Conservation (phyloP, 108 stramenopile genomes). For the Epipyxis sp. region DNA sequence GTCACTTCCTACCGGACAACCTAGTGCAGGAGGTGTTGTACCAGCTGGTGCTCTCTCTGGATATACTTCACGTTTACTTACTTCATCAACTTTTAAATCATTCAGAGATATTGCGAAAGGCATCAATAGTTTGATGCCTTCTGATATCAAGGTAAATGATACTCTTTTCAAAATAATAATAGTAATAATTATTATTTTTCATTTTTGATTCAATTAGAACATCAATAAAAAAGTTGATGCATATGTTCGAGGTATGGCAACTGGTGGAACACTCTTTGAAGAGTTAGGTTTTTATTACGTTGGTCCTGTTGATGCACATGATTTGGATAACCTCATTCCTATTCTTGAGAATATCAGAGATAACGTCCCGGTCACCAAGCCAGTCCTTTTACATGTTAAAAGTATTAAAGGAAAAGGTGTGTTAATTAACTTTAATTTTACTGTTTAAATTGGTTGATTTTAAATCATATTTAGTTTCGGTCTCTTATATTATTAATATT, state of each 20-base stretch:
- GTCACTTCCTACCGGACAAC: slow-evolving; percentile 90
- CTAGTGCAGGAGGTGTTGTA: slow-evolving; percentile 82
- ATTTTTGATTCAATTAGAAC: slow-evolving; percentile 25
- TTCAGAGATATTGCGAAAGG: slow-evolving; percentile 87
- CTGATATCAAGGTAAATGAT: slow-evolving; percentile 67
- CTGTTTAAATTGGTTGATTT: no score
- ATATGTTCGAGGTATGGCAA: slow-evolving; percentile 90
- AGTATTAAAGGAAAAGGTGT: slow-evolving; percentile 89
- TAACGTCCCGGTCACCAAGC: slow-evolving; percentile 57
- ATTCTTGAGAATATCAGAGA: slow-evolving; percentile 88
- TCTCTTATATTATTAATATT: no score
- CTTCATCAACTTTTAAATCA: slow-evolving; percentile 89
- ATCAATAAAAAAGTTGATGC: slow-evolving; percentile 94
- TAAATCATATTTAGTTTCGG: no score
- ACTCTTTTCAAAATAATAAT: not conserved
- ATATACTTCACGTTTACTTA: slow-evolving; percentile 85
- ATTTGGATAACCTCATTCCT: slow-evolving; percentile 89
- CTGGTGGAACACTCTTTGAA: slow-evolving; percentile 92
- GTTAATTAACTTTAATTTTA: no score
- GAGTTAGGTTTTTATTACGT: slow-evolving; percentile 97
- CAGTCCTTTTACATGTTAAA: slow-evolving; percentile 88
- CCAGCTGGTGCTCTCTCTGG: slow-evolving; percentile 80
- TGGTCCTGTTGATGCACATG: slow-evolving; percentile 94
- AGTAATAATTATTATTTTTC: not conserved
- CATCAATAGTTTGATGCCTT: slow-evolving; percentile 82